phyloP scores from a whole-genome alignment of 202 grass and related monocot genomes.

The Schoenoplectus triqueter region DNA sequence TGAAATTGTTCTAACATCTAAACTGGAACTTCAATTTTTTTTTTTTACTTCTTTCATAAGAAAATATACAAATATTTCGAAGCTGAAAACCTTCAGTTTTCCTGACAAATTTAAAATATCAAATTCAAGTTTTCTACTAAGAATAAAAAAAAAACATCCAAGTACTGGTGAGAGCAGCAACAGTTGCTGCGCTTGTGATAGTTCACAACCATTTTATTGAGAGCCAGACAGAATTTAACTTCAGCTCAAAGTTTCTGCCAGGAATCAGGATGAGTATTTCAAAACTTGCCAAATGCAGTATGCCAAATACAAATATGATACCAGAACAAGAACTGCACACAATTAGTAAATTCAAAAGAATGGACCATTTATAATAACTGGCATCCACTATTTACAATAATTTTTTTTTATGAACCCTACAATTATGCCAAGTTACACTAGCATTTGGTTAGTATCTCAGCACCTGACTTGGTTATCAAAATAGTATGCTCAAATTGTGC shows the following conservation, averaged over 20 bases:
- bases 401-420: not conserved
- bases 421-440: constrained; percentile 38
- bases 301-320: not conserved
- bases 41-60: not conserved
- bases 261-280: not conserved
- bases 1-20: not conserved
- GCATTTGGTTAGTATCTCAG: constrained; percentile 82
- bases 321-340: not conserved
- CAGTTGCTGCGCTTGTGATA: not conserved
- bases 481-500: constrained; percentile 94
- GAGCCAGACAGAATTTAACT: not conserved
- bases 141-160: not conserved
- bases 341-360: constrained; percentile 9
- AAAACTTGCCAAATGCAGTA: not conserved
- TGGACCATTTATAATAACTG: not conserved
- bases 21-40: not conserved
- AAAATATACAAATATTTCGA: not conserved
- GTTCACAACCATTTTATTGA: not conserved
- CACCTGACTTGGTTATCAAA: constrained; percentile 70
- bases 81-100: not conserved
- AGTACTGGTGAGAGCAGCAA: not conserved
- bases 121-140: not conserved
- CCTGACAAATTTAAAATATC: not conserved
- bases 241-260: not conserved
- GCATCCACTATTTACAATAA: not conserved